These are phyloP conservation scores for Stephania cephalantha DNA, from an alignment of 164 flowering plant genomes.

Conservation along the genomic window DNA sequence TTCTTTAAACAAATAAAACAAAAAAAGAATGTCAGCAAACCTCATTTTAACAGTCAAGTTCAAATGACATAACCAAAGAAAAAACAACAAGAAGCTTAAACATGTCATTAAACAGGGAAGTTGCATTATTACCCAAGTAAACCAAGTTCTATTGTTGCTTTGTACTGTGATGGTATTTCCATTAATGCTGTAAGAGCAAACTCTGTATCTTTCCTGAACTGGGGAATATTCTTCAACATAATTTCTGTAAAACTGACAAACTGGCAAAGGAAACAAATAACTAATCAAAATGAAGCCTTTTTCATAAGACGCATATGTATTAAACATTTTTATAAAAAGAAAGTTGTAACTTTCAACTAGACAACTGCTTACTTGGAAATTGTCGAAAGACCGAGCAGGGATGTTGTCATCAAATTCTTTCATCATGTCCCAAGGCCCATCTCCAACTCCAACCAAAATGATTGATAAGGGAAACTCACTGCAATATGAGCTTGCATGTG, in stretches of 20 bases:
- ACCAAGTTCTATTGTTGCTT: slow-evolving; percentile 69
- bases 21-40: background rate
- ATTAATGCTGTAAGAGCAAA: slow-evolving; percentile 83
- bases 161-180: slow-evolving; percentile 90
- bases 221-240: slow-evolving; percentile 50
- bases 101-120: background rate
- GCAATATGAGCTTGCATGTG: slow-evolving; percentile 15
- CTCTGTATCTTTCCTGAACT: slow-evolving; percentile 64
- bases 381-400: slow-evolving; percentile 77
- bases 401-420: slow-evolving; percentile 83
- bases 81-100: no score
- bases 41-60: background rate
- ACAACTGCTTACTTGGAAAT: slow-evolving; percentile 57
- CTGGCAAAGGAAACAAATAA: slow-evolving; percentile 25
- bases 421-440: slow-evolving; percentile 98
- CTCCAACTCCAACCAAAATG: slow-evolving; percentile 87
- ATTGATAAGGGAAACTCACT: slow-evolving; percentile 79
- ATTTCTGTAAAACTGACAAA: slow-evolving; percentile 92
- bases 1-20: slow-evolving; percentile 19
- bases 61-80: background rate
- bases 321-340: background rate
- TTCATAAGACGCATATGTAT: background rate
- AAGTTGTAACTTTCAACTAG: background rate
- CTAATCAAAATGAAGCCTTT: no score
- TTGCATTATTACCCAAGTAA: slow-evolving; percentile 54